Percentiles rank a stretch among this genome's conserved stretches.
phyloP scores from a whole-genome alignment of 2,329 filamentous ascomycete genomes.

The Mariannaea elegans region DNA sequence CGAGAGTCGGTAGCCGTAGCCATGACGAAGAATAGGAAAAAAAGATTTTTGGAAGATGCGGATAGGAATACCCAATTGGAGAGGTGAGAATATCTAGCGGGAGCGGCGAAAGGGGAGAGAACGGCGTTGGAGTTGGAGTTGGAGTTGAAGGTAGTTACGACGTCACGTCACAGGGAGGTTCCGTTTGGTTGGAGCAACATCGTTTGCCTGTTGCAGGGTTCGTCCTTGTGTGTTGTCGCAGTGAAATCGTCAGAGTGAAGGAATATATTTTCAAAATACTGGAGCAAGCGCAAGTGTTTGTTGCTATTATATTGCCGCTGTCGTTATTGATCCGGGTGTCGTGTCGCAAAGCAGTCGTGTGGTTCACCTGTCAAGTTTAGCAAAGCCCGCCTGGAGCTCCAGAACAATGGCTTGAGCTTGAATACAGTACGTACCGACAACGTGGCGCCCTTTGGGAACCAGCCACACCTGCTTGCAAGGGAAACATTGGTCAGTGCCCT shows the following conservation, averaged over 20 bases:
- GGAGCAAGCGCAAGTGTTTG: not conserved
- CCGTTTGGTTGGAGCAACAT: slow-evolving; percentile 5
- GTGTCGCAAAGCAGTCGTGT: slow-evolving; percentile 17
- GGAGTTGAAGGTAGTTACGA: slow-evolving; percentile 1
- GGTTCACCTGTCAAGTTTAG: slow-evolving; percentile 36
- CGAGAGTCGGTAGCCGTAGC: slow-evolving; percentile 37
- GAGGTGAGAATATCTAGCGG: not conserved
- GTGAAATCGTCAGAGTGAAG: not conserved
- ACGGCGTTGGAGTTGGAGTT: not conserved
- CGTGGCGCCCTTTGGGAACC: not conserved
- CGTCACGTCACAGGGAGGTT: slow-evolving; percentile 19
- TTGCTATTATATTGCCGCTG: slow-evolving; percentile 21
- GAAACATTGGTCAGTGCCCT: slow-evolving; percentile 7
- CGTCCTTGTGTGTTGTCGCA: not conserved
- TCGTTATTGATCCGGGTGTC: slow-evolving; percentile 2
- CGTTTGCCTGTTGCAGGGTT: not conserved
- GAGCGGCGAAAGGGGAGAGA: not conserved
- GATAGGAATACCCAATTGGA: not conserved
- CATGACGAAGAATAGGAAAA: slow-evolving; percentile 37
- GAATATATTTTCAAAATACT: not conserved
- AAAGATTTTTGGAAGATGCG: not conserved
- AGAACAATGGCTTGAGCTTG: not conserved
- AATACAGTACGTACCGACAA: slow-evolving; percentile 9
- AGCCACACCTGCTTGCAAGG: not conserved
- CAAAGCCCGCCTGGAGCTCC: slow-evolving; percentile 30